Evolutionary conservation across 78 protist genomes (phyloP).

Genomic region (Trichosphaerium sp.): DNA sequence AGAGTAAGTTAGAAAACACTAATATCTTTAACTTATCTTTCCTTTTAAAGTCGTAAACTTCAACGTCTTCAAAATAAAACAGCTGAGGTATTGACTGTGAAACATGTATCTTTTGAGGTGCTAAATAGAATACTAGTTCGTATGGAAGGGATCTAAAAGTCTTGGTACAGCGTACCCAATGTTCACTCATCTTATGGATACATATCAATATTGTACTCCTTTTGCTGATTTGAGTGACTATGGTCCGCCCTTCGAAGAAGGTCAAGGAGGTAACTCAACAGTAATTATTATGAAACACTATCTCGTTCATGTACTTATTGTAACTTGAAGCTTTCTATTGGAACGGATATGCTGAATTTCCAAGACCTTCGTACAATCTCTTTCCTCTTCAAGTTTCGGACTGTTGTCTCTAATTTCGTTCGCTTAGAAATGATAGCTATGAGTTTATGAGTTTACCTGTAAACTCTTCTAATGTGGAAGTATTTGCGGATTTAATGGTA

Average conservation of each 20-base stretch:
- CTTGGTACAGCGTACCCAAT: no score
- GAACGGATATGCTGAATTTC: slow-evolving; percentile 4
- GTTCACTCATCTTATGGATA: slow-evolving; percentile 6
- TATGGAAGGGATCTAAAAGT: no score
- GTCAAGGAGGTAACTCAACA: no score
- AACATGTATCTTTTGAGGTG: no score
- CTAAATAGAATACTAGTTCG: no score
- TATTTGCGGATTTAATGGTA: background rate
- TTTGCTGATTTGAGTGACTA: no score
- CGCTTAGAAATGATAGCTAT: background rate
- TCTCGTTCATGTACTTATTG: background rate
- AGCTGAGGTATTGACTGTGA: background rate
- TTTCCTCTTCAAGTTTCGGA: background rate
- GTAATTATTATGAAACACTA: no score
- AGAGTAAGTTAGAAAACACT: background rate
- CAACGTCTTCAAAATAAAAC: background rate
- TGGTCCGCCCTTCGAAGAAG: no score
- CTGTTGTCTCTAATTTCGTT: no score
- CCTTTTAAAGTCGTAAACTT: background rate
- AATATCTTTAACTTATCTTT: background rate
- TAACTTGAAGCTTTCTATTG: background rate
- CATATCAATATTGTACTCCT: background rate
- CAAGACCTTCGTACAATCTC: background rate
- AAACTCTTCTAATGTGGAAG: background rate
- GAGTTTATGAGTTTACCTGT: background rate